These are phyloP conservation scores for Mycena vulgaris DNA, from an alignment of 768 basidiomycete species.

Conservation along the genomic window DNA sequence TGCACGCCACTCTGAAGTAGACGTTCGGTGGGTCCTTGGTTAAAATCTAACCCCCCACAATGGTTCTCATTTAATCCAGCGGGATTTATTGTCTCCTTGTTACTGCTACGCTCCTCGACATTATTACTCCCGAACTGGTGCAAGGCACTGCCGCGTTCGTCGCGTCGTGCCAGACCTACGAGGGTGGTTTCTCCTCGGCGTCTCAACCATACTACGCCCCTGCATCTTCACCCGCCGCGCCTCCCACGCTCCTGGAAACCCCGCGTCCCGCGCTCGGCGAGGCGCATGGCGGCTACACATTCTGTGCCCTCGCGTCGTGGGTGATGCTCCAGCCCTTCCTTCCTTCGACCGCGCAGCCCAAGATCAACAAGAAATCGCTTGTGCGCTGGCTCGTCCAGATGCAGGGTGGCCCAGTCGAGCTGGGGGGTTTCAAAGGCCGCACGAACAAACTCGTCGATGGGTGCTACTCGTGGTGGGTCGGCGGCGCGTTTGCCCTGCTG, in stretches of 20 bases:
- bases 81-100: conserved; percentile 95
- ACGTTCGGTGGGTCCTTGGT: conserved; percentile 80
- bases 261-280: conserved; percentile 90
- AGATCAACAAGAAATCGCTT: conserved; percentile 67
- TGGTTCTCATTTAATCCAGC: conserved; percentile 55
- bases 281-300: conserved; percentile 98
- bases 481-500: conserved; percentile 86
- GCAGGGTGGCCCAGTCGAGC: conserved; percentile 87
- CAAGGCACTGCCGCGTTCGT: conserved; percentile 84
- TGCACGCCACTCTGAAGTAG: conserved; percentile 89
- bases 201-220: conserved; percentile 77
- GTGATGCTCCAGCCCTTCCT: conserved; percentile 78
- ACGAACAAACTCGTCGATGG: conserved; percentile 99
- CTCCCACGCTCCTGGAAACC: conserved; percentile 51
- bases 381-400: conserved; percentile 88
- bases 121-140: conserved; percentile 92
- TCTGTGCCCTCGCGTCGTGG: conserved; percentile 92
- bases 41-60: not conserved
- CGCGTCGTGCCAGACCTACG: conserved; percentile 95
- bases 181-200: conserved; percentile 92
- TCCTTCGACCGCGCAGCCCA: conserved; percentile 32
- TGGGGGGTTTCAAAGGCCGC: conserved; percentile 94
- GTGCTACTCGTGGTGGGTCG: conserved; percentile 99
- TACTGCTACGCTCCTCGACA: conserved; percentile 84
- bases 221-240: conserved; percentile 25